Conservation (phyloP, 2,329 filamentous ascomycete genomes). For the Cladobotryum mycophilum region DNA sequence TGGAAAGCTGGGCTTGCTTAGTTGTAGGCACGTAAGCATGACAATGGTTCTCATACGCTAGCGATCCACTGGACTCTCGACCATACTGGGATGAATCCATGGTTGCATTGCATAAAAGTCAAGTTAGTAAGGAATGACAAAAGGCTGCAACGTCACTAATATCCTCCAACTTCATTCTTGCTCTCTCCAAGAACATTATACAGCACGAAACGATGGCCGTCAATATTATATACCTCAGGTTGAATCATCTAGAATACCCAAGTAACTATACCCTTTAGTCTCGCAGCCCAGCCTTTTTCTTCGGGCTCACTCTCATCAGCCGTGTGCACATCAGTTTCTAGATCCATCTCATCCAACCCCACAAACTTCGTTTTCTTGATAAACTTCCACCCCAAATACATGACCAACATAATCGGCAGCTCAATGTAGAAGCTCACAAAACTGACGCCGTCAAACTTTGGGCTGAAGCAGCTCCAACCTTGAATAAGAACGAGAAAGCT, state of each 20-base stretch:
- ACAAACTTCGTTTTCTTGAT: constrained; percentile 56
- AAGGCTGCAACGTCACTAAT: too few species aligned
- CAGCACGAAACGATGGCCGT: neutral
- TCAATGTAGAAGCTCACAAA: constrained; percentile 62
- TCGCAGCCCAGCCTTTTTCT: constrained; percentile 42
- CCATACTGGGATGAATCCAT: too few species aligned
- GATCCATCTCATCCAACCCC: constrained; percentile 53
- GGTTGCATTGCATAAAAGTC: too few species aligned
- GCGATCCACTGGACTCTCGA: too few species aligned
- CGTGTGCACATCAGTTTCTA: constrained; percentile 54
- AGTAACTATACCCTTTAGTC: constrained; percentile 17
- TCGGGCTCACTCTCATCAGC: constrained; percentile 30
- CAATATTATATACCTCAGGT: neutral
- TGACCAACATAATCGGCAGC: constrained; percentile 52
- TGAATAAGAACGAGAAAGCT: constrained; percentile 55
- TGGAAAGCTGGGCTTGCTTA: too few species aligned
- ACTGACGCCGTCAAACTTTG: constrained; percentile 48
- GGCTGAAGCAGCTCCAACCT: constrained; percentile 58
- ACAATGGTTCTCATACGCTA: neutral
- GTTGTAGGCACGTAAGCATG: constrained; percentile 5
- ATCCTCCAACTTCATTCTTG: too few species aligned
- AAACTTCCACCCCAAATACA: constrained; percentile 68
- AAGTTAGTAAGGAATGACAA: too few species aligned
- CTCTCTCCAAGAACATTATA: too few species aligned
- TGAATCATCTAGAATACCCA: constrained; percentile 29